Conservation (phyloP, 2,329 filamentous ascomycete species). For the Beauveria bassiana region DNA sequence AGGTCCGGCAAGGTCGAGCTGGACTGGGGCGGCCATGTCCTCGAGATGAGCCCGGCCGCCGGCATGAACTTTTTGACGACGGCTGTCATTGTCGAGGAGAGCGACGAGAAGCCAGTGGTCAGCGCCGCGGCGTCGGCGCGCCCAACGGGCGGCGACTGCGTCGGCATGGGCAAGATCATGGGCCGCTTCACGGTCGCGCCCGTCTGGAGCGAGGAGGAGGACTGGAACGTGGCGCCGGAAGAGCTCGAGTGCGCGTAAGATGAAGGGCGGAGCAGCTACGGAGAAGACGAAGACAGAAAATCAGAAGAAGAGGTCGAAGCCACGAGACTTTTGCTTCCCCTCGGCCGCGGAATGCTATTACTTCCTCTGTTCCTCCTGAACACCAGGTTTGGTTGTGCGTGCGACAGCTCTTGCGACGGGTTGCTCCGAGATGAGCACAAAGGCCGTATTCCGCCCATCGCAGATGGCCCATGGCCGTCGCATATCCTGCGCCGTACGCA, state of each 20-base stretch:
- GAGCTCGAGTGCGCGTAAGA: constrained; percentile 19
- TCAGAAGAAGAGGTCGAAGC: background rate
- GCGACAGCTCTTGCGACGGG: background rate
- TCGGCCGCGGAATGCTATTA: too few species aligned
- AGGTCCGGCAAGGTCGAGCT: constrained; percentile 56
- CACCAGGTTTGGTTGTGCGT: background rate
- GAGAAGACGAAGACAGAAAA: too few species aligned
- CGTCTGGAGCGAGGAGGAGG: constrained; percentile 49
- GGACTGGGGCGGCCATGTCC: constrained; percentile 51
- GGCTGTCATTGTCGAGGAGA: constrained; percentile 52
- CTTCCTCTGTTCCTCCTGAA: background rate
- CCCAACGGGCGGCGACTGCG: constrained; percentile 35
- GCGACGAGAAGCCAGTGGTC: constrained; percentile 41
- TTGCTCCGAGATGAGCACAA: too few species aligned
- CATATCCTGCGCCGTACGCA: background rate
- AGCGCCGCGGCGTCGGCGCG: constrained; percentile 23
- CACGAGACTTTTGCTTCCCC: too few species aligned
- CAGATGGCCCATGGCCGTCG: too few species aligned
- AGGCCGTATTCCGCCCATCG: too few species aligned
- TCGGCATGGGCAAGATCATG: constrained; percentile 56
- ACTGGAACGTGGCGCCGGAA: constrained; percentile 40
- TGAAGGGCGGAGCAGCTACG: background rate
- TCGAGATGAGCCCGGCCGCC: constrained; percentile 44
- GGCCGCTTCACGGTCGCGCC: constrained; percentile 54
- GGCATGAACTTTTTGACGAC: constrained; percentile 50